Evolutionary conservation across 257 asterid species (phyloP), one percentile per base, ranked within the genome.

Genomic region (Echium plantagineum): DNA sequence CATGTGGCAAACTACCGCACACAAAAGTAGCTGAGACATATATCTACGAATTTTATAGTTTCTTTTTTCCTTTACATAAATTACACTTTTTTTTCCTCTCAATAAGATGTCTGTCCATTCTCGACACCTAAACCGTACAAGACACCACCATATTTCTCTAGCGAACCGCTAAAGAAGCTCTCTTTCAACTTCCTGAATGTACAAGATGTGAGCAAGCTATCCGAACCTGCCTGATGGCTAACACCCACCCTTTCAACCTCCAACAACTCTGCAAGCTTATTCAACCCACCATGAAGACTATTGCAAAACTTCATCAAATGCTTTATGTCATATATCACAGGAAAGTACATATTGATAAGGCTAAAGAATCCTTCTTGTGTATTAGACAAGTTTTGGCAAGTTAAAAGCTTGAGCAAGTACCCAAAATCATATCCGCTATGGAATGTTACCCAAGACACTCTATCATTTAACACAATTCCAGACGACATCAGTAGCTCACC

Each of bases 161-260:
- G 38, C 16, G 42, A 56, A 56, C 60, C 60, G 19, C 60, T 56
- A 24, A 56, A 56, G 42, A 56, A 56, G 9, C 12, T 24, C 9
- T 21, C 60, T 56, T 56, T 56, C 60, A 56, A 56, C 38, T 56
- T 56, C 60, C 60, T 56, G 60, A 56, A 56, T 22, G 60, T 56
- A 56, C 60, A 56, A 21, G 60, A 24, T 26, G 60, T 56, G 31
- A 56, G 60, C 60, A 56, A 56, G 60, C 60, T 56, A 56, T 56
- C 60, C 0, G 60, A 56, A 56, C 60, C 60, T 16, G 60, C 60
- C 38, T 56, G 60, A 22, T 56, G 60, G 38, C 60, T 21, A 12
- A 56, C 12, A 13, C 60, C 60, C 15, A 56, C 60, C 19, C 60
- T 56, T 20, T 56, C 60, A 22, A 56, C 60, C 42, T 56, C 60